phyloP scores from a whole-genome alignment of 1,284 basidiomycete genomes.

The Melanopsichium pennsylvanicum region DNA sequence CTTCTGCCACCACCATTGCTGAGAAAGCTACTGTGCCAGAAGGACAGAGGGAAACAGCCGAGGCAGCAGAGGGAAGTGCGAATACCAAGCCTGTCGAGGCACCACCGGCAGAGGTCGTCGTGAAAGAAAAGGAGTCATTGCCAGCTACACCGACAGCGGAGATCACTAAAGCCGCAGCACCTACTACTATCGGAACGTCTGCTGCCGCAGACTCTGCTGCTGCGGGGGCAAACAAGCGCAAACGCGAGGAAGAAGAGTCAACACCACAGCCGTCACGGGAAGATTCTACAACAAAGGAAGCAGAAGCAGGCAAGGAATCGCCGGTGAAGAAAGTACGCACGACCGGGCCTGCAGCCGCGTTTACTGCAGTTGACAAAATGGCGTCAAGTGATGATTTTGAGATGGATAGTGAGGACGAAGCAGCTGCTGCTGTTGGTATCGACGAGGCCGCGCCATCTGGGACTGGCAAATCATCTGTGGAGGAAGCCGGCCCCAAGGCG shows the following conservation, averaged over 20 bases:
- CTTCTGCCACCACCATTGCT: background rate
- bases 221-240: slow-evolving; percentile 24
- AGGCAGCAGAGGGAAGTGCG: no score
- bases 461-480: no score
- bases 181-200: background rate
- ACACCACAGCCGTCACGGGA: background rate
- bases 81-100: slow-evolving; percentile 6
- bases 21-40: no score
- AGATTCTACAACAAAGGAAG: background rate
- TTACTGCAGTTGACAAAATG: background rate
- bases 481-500: no score
- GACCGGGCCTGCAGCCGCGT: no score
- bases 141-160: background rate
- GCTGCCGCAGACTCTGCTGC: background rate
- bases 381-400: slow-evolving; percentile 20
- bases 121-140: slow-evolving; percentile 25
- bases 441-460: no score
- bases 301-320: slow-evolving; percentile 6
- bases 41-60: no score
- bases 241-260: slow-evolving; percentile 14
- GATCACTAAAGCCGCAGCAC: background rate
- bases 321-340: slow-evolving; percentile 24
- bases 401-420: slow-evolving; percentile 42
- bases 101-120: slow-evolving; percentile 33
- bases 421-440: slow-evolving; percentile 31